phyloP scores from a whole-genome alignment of 2,329 filamentous ascomycete species.

The Trichothecium sympodiale region DNA sequence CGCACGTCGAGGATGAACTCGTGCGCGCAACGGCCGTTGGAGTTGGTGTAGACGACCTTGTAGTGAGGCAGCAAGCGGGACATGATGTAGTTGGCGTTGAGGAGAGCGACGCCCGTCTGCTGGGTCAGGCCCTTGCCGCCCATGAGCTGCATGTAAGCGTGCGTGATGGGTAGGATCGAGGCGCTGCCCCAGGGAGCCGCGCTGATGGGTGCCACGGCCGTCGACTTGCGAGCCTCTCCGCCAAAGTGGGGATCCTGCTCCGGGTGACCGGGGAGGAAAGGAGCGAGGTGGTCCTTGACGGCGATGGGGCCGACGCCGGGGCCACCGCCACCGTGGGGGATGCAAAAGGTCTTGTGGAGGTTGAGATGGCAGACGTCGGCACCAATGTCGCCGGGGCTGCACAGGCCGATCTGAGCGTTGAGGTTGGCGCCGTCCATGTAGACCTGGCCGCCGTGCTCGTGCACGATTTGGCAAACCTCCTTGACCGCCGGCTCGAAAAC shows the following conservation, averaged over 20 bases:
- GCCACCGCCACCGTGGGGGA: constrained; percentile 88
- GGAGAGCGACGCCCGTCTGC: constrained; percentile 82
- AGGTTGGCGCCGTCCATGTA: constrained; percentile 99
- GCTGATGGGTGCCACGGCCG: constrained; percentile 1
- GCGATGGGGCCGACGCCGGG: constrained; percentile 91
- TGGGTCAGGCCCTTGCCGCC: constrained; percentile 61
- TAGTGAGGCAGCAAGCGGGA: constrained; percentile 78
- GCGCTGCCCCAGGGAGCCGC: constrained; percentile 73
- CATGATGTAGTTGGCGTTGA: constrained; percentile 96
- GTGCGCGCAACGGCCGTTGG: constrained; percentile 79
- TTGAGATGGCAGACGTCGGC: constrained; percentile 96
- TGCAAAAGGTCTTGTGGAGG: constrained; percentile 98
- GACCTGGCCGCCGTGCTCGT: constrained; percentile 80
- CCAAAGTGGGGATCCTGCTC: constrained; percentile 15
- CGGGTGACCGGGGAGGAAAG: constrained; percentile 55
- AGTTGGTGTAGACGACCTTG: constrained; percentile 87
- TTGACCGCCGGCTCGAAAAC: constrained; percentile 89
- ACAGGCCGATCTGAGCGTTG: constrained; percentile 95
- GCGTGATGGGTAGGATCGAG: constrained; percentile 86
- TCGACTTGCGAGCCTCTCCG: constrained; percentile 42
- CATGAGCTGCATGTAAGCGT: constrained; percentile 95
- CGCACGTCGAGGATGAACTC: constrained; percentile 93
- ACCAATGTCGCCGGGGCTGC: constrained; percentile 88
- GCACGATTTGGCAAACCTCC: constrained; percentile 74
- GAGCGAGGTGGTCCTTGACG: constrained; percentile 69